Evolutionary conservation across 306 rosid species (phyloP).

Genomic region (Sophora flavescens): DNA sequence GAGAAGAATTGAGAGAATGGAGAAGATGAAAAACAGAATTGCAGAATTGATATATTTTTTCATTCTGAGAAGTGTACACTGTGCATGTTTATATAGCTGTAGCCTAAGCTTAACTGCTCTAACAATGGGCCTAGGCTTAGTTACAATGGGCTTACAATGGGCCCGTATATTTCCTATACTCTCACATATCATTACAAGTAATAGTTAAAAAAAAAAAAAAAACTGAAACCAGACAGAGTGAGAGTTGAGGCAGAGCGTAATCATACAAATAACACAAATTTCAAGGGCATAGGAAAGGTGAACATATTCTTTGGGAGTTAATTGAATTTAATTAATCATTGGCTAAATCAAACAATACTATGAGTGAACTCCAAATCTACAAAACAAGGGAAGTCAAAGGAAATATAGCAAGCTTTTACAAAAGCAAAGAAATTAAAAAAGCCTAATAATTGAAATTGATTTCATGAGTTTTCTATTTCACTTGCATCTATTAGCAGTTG

Average conservation of each 20-base stretch:
- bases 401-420: conserved; percentile 8
- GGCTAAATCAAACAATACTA: conserved; percentile 21
- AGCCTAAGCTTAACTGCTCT: too few species aligned
- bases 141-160: too few species aligned
- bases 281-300: background rate
- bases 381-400: conserved; percentile 16
- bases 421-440: conserved; percentile 7
- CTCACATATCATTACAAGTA: too few species aligned
- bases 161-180: too few species aligned
- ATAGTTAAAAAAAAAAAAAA: background rate
- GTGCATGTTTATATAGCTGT: too few species aligned
- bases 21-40: too few species aligned
- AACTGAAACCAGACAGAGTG: background rate
- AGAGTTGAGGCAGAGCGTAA: background rate
- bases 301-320: background rate
- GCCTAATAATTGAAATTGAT: conserved; percentile 14
- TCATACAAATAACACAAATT: background rate
- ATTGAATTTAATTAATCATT: background rate
- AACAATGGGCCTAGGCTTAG: too few species aligned
- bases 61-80: too few species aligned
- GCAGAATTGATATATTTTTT: too few species aligned
- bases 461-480: conserved; percentile 15
- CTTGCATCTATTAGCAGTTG: conserved; percentile 33
- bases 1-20: too few species aligned
- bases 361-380: conserved; percentile 16